Conservation (phyloP, 805 yeast genomes). For the Spathaspora passalidarum region DNA sequence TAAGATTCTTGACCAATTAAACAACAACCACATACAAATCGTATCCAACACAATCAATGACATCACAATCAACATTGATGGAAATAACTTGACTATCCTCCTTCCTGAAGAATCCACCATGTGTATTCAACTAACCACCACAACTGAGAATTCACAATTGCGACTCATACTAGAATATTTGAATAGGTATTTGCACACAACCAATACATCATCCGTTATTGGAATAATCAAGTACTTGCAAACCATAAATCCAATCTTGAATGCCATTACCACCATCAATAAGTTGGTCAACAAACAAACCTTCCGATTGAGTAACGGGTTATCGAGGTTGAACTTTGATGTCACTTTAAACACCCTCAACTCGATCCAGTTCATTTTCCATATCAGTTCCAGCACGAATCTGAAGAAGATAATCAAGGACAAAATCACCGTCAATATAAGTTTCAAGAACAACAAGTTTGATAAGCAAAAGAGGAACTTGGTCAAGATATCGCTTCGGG, state of each 20-base stretch:
- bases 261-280: conserved; percentile 19
- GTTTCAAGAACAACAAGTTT: conserved; percentile 30
- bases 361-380: conserved; percentile 28
- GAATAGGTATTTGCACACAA: conserved; percentile 19
- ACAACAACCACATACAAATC: conserved; percentile 23
- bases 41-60: conserved; percentile 24
- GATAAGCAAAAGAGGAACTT: conserved; percentile 17
- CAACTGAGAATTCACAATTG: background rate
- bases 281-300: conserved; percentile 10
- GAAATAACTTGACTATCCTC: conserved; percentile 16
- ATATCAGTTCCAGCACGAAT: conserved; percentile 24
- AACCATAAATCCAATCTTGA: conserved; percentile 27
- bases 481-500: conserved; percentile 31
- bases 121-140: background rate
- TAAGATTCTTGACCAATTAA: conserved; percentile 31
- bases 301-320: conserved; percentile 26
- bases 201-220: conserved; percentile 16
- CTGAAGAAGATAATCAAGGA: conserved; percentile 35
- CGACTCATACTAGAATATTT: conserved; percentile 17
- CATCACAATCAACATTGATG: conserved; percentile 29
- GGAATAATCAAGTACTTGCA: conserved; percentile 34
- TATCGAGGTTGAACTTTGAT: conserved; percentile 30
- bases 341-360: conserved; percentile 28
- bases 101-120: conserved; percentile 7
- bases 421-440: conserved; percentile 25